Percentiles rank a stretch among this genome's conserved stretches.
phyloP scores from a whole-genome alignment of 1,284 basidiomycete genomes.

The Filobasidium uniguttulatum region DNA sequence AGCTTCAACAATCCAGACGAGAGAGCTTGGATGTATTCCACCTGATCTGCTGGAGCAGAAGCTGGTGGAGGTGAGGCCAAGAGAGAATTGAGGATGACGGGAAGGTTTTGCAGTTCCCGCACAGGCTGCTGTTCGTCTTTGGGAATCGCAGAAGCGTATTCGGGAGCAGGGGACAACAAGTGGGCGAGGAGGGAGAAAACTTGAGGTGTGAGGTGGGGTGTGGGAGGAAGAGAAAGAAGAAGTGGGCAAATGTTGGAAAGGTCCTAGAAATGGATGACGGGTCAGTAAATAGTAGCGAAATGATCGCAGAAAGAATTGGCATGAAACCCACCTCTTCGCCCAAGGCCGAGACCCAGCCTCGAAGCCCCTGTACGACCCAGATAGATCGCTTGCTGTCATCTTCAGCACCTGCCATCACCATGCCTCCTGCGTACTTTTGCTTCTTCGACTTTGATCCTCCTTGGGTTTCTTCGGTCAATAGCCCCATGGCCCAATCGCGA shows the following conservation, averaged over 20 bases:
- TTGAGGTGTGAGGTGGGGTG: slow-evolving; percentile 72
- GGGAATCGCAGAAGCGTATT: slow-evolving; percentile 16
- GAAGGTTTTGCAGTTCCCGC: slow-evolving; percentile 38
- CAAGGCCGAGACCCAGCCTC: slow-evolving; percentile 46
- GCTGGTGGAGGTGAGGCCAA: slow-evolving; percentile 54
- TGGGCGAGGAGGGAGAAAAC: slow-evolving; percentile 66
- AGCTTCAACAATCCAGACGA: slow-evolving; percentile 32
- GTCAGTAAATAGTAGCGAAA: not conserved
- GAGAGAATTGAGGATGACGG: slow-evolving; percentile 57
- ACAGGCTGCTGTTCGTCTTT: slow-evolving; percentile 24
- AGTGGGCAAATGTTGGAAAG: slow-evolving; percentile 53
- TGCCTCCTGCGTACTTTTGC: slow-evolving; percentile 37
- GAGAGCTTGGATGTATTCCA: slow-evolving; percentile 48
- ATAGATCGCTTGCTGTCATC: slow-evolving; percentile 58
- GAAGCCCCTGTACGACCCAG: slow-evolving; percentile 61
- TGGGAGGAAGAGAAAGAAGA: slow-evolving; percentile 61
- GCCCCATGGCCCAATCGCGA: slow-evolving; percentile 64
- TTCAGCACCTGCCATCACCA: slow-evolving; percentile 18
- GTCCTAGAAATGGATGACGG: slow-evolving; percentile 40
- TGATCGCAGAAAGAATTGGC: not conserved
- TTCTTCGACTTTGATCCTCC: slow-evolving; percentile 49
- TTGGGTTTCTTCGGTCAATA: slow-evolving; percentile 53
- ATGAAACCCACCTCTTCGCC: slow-evolving; percentile 46
- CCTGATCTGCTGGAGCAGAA: slow-evolving; percentile 39
- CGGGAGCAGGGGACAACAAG: slow-evolving; percentile 46